Conservation (phyloP, 2,329 filamentous ascomycete genomes). For the Tricladium varicosporioides region DNA sequence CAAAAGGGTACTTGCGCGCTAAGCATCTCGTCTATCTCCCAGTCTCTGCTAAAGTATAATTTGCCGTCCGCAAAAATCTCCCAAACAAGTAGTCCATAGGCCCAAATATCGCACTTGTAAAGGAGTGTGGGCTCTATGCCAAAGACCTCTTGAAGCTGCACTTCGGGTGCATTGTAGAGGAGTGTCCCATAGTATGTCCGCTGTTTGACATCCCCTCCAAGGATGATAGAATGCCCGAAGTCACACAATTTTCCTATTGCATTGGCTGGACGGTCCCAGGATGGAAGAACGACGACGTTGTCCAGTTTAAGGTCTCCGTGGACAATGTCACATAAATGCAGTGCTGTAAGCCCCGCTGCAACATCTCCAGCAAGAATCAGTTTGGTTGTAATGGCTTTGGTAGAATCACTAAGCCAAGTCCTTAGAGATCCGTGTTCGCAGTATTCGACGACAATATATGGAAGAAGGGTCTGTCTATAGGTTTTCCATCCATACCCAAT, state of each 20-base stretch:
- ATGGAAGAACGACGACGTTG: conserved; percentile 7
- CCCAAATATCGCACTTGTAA: conserved; percentile 3
- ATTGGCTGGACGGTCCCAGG: not conserved
- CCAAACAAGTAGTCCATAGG: not conserved
- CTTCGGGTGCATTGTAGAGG: conserved; percentile 5
- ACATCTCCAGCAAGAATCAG: conserved; percentile 5
- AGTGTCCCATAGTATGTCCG: conserved; percentile 3
- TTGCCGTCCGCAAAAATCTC: conserved; percentile 1
- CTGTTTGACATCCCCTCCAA: not conserved
- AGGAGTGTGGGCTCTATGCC: not conserved
- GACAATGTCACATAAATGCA: conserved; percentile 13
- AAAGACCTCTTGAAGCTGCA: not conserved
- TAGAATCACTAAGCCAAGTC: not conserved
- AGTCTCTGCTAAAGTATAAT: not conserved
- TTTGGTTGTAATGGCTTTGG: not conserved
- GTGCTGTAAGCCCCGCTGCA: conserved; percentile 6
- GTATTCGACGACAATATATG: conserved; percentile 1
- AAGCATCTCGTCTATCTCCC: not conserved
- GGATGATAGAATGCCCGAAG: conserved; percentile 5
- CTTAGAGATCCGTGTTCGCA: not conserved
- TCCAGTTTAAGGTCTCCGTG: conserved; percentile 16
- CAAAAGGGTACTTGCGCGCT: no score
- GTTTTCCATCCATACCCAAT: conserved; percentile 4
- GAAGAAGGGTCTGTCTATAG: not conserved
- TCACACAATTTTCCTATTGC: conserved; percentile 5